Base-by-base conservation (phyloP, 805 yeast genomes). In the Yueomyces sinensis region DNA sequence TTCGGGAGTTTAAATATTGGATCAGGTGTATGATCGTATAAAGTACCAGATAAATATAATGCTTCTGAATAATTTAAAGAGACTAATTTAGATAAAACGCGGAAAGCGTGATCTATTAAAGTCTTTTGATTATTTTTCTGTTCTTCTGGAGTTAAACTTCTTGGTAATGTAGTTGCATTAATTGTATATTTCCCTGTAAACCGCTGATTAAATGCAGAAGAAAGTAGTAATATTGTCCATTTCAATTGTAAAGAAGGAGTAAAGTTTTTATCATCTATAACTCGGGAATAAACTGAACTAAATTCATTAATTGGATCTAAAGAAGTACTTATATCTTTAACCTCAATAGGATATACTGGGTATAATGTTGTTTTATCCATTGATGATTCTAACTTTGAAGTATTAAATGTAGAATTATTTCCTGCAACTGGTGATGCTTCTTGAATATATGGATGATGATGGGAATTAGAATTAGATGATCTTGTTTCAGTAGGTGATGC, bases 181-280 rank as follows among this genome's bases (percentile, higher is more conserved):
- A 68, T 65, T 30, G 66, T 69, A 40, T 62, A 62, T 6, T 61
- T 58, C 5, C 59, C 44, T n/a, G 68, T 43, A 25, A 64, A 64
- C 1, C 65, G 60, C 3, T 62, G 57, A 29, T 54, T 51, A 18
- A 68, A 64, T 2, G 70, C 49, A 38, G 56, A 65, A 29, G 68
- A 74, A 17, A 76, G 53, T 22, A 79, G 54, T 13, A 64, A 59
- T 40, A 70, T 67, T n/a, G 82, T 79, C 71, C 78, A 75, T 31
- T 63, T 65, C 37, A 77, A 60, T 53, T 77, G 86, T n/a, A 71
- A 52, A 5, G 50, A 58, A 0, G 77, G 70, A 15, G 70, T 62
- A 40, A 68, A 70, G 1, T 37, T 46, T 2, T 44, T 38, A 1
- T 57, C 60, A 4, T 41, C 31, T 0, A 56, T 42, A 1, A 54